Percentiles rank a stretch among this genome's conserved stretches.
phyloP scores from a whole-genome alignment of 768 basidiomycete species.

The Auricularia cornea region DNA sequence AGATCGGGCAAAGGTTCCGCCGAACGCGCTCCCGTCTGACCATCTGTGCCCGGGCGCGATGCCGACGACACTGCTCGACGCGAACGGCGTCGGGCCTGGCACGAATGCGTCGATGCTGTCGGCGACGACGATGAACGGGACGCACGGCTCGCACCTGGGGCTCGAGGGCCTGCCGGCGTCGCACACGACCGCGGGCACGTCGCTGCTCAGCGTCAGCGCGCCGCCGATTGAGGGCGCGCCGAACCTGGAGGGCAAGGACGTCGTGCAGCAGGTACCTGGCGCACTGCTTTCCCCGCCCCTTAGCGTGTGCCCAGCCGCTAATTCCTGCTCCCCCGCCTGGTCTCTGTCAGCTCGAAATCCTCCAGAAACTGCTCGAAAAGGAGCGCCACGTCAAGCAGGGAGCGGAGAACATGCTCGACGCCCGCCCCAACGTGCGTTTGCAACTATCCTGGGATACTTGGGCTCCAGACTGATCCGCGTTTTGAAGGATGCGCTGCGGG shows the following conservation, averaged over 20 bases:
- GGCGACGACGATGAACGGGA: neutral
- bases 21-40: too few species aligned
- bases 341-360: constrained; percentile 46
- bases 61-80: neutral
- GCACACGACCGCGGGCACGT: neutral
- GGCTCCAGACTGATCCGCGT: constrained; percentile 4
- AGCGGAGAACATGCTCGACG: constrained; percentile 79
- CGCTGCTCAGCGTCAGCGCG: neutral
- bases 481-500: constrained; percentile 52
- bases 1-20: too few species aligned
- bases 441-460: neutral
- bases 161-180: neutral
- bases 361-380: constrained; percentile 60
- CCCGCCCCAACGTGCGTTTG: constrained; percentile 45
- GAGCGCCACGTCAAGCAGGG: constrained; percentile 85
- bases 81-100: neutral
- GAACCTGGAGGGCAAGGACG: constrained; percentile 39
- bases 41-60: neutral
- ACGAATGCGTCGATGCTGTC: neutral
- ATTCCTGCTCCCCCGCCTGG: neutral
- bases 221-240: constrained; percentile 20
- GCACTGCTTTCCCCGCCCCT: neutral
- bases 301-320: neutral
- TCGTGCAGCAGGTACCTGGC: constrained; percentile 31
- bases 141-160: neutral